Base-by-base conservation (phyloP, 2,329 filamentous ascomycete species). In the Sporothrix dimorphospora region DNA sequence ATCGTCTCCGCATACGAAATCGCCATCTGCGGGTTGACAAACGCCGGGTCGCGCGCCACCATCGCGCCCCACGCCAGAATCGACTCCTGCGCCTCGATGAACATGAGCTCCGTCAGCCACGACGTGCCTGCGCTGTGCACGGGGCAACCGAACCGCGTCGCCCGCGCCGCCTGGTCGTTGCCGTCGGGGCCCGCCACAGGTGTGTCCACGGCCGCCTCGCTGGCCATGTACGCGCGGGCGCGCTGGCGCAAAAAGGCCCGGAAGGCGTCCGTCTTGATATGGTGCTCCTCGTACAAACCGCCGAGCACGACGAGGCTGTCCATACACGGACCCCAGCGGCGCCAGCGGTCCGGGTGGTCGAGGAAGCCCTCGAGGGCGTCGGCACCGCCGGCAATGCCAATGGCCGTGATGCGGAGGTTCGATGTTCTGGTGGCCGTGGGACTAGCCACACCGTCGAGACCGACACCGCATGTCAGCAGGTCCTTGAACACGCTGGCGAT, bases 351-450 rank as follows among this genome's bases (percentile, higher is more conserved):
- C 11, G 87, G 78, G 3, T 84, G 75, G 47, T 89, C 85, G 11
- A 96, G 82, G 74, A 91, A 90, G 16, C 81, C 77, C 38, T 90
- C 80, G 0, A 89, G 82, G 1, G 84, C 81, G 42, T 90, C 85
- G 0, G 89, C 90, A 3, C 89, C 90, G 71, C 92, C 89, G 1
- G 91, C 89, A 19, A 96, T 82, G 0, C 88, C 92, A 65, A 97
- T 84, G 0, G 88, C 92, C 59, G 97, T 84, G 42, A 97, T 79
- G 77, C 94, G 90, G 24, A 97, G 78, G 19, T 21, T 0, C 38
- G 59, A 8, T n/a, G n/a, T 27, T 45, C 59, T 7, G 11, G 27
- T 45, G 38, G 38, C 59, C 59, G 53, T 51, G 65, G 65, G 65
- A 21, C 42, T 12, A 3, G 2, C 19, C 38, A 1, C 19, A 6